Evolutionary conservation across 345 rosid genomes (phyloP), one percentile per base, ranked within the genome.

Genomic region (Anastatica hierochuntica): DNA sequence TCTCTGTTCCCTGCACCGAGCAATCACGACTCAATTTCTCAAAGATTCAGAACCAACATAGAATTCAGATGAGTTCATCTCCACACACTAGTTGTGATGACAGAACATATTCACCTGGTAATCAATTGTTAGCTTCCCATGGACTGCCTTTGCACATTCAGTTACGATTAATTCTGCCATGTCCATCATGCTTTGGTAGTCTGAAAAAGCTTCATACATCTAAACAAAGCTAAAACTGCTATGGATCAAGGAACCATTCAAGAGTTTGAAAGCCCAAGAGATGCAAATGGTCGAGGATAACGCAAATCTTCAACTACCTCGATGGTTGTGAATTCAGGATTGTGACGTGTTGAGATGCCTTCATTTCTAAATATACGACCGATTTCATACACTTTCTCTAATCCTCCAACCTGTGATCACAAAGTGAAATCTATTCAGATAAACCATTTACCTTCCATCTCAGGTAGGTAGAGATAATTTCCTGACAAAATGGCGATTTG

Each of bases 121-220:
- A 45, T 83, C 85, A 50, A 90, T 52, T 16, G 80, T 77, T 37
- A 84, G 82, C 67, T 76, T 83, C 66, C 85, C 86, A 44, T 77
- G 76, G 69, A 84, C 84, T 49, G 83, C 85, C 67, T 84, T 72
- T 68, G 97, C 77, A 72, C 95, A 90, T 17, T 43, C 64, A 36
- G 95, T 84, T 41, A 90, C 88, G 60, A 86, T 86, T 68, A 82
- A 76, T 70, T 90, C 95, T 1, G 94, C 79, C 87, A 86, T 80
- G 70, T 76, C 74, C 97, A 90, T 90, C 97, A 86, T 90, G 73
- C 59, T 76, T 67, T 82, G 76, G 63, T 90, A 90, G 73, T 90
- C 97, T 47, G 95, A 82, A 76, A 77, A 90, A 7, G 95, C 88
- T 77, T 86, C 97, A 69, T 86, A 90, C 81, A 90, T 90, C 95